These are phyloP conservation scores for Podospora tetraspora DNA, from an alignment of 495 filamentous ascomycete species.

Conservation along the genomic window DNA sequence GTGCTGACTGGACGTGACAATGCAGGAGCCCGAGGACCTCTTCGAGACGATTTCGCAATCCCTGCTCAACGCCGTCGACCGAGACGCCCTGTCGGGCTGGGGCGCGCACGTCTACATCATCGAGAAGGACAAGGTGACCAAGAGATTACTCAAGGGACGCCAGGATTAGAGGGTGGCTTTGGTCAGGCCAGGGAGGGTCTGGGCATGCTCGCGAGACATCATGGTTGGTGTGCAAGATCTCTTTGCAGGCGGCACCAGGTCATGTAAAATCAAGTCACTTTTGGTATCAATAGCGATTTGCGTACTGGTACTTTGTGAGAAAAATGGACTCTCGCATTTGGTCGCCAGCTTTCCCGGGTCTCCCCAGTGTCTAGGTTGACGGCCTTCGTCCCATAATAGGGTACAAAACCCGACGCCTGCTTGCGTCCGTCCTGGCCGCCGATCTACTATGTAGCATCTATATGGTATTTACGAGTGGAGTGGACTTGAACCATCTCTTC, in stretches of 20 bases:
- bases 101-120: constrained; percentile 98
- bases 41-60: constrained; percentile 98
- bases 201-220: background rate
- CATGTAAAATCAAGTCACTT: background rate
- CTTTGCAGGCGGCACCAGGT: background rate
- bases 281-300: background rate
- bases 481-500: background rate
- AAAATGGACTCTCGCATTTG: background rate
- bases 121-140: constrained; percentile 99
- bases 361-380: background rate
- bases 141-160: constrained; percentile 89
- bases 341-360: background rate
- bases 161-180: constrained; percentile 43
- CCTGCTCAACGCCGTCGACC: constrained; percentile 90
- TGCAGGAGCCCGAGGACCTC: constrained; percentile 79
- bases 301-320: background rate
- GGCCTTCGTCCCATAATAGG: background rate
- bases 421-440: background rate
- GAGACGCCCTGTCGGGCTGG: constrained; percentile 96
- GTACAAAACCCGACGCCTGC: background rate
- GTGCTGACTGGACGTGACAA: background rate
- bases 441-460: constrained; percentile 24
- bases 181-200: background rate
- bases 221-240: background rate
- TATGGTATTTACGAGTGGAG: constrained; percentile 4